Percentiles rank a stretch among this genome's conserved stretches.
phyloP scores from a whole-genome alignment of 768 basidiomycete genomes.

The Rhodotorula kratochvilovae region DNA sequence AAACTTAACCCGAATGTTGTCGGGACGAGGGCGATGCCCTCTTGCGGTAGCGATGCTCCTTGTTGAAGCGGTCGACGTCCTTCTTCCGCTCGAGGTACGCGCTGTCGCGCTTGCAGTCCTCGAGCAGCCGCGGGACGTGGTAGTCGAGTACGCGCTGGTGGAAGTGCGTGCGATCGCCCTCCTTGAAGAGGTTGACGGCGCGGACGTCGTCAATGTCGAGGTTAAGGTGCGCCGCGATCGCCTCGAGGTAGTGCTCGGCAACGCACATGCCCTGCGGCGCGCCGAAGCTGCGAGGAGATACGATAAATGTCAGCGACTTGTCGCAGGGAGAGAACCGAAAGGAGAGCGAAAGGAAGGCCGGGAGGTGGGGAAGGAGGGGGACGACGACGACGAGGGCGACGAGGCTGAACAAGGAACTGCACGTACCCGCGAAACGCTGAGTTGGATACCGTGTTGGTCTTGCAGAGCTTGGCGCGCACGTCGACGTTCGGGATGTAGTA shows the following conservation, averaged over 20 bases:
- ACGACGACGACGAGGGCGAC: too few species aligned
- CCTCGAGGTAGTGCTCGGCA: slow-evolving; percentile 38
- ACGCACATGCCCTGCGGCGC: slow-evolving; percentile 39
- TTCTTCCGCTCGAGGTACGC: slow-evolving; percentile 33
- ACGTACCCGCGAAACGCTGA: slow-evolving; percentile 29
- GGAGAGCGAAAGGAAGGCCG: too few species aligned
- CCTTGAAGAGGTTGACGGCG: slow-evolving; percentile 39
- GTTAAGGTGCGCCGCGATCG: slow-evolving; percentile 39
- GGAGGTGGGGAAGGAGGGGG: background rate
- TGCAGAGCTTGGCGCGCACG: slow-evolving; percentile 37
- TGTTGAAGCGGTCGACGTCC: slow-evolving; percentile 40
- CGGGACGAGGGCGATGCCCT: slow-evolving; percentile 39
- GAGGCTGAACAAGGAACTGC: too few species aligned
- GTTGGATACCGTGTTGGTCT: slow-evolving; percentile 44
- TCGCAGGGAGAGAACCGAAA: background rate
- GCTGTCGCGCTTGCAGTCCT: slow-evolving; percentile 27
- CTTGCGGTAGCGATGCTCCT: slow-evolving; percentile 41
- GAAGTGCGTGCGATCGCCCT: slow-evolving; percentile 41
- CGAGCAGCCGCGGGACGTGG: slow-evolving; percentile 40
- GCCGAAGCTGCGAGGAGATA: slow-evolving; percentile 41
- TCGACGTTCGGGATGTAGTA: slow-evolving; percentile 41
- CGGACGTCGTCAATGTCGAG: slow-evolving; percentile 41
- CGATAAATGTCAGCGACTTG: background rate
- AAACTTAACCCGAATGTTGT: slow-evolving; percentile 43
- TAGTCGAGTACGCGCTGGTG: slow-evolving; percentile 40